Evolutionary conservation across 2,329 filamentous ascomycete species (phyloP).

Genomic region (Aspergillus pseudoviridinutans): DNA sequence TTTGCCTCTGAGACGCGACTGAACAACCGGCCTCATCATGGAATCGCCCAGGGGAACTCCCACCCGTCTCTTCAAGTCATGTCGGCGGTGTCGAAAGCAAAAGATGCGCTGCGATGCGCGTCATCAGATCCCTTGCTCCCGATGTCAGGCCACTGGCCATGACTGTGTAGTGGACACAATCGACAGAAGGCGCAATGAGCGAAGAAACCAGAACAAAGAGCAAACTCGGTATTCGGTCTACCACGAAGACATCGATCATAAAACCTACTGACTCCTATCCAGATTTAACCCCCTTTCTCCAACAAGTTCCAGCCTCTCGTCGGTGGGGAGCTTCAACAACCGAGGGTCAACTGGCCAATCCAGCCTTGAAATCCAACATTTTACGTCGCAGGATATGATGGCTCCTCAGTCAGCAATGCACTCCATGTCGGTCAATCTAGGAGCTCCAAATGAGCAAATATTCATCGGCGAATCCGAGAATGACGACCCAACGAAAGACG

Average conservation of each 20-base stretch:
- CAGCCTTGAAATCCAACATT: conserved; percentile 29
- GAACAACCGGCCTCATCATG: not conserved
- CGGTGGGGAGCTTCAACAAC: conserved; percentile 15
- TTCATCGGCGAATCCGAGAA: conserved; percentile 29
- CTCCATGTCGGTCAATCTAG: conserved; percentile 34
- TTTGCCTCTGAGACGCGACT: not conserved
- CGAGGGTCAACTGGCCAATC: conserved; percentile 22
- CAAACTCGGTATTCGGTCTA: conserved; percentile 16
- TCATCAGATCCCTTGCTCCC: conserved; percentile 32
- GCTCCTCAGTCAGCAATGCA: conserved; percentile 32
- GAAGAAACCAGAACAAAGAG: conserved; percentile 20
- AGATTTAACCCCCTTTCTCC: not conserved
- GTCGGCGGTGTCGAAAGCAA: conserved; percentile 32
- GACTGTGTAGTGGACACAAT: conserved; percentile 34
- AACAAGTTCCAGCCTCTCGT: conserved; percentile 14
- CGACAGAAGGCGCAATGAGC: conserved; percentile 22
- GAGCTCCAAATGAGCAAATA: conserved; percentile 26
- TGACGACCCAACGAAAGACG: conserved; percentile 26
- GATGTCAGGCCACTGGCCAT: conserved; percentile 29
- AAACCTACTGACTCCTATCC: not conserved
- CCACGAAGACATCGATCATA: conserved; percentile 13
- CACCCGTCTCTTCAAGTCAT: conserved; percentile 33
- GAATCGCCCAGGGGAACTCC: conserved; percentile 7
- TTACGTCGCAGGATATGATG: conserved; percentile 35
- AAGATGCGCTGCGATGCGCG: conserved; percentile 37